A percentile compares a stretch with the other conserved stretches of the same genome.
phyloP scores from a whole-genome alignment of 1,139 yeast genomes.

The Nakaseomyces nivariensis region DNA sequence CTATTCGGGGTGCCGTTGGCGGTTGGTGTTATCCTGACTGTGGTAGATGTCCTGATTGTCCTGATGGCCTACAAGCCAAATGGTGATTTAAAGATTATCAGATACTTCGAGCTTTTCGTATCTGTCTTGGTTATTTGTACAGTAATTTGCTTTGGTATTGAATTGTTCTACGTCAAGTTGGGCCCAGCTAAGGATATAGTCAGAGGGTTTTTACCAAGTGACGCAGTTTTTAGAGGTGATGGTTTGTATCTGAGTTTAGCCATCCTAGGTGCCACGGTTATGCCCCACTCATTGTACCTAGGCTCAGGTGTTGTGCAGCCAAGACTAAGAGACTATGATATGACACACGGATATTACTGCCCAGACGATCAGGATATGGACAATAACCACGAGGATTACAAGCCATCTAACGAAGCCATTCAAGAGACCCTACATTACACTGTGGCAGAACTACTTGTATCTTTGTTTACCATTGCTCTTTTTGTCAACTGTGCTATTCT shows the following conservation, averaged over 20 bases:
- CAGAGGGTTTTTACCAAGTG: constrained; percentile 53
- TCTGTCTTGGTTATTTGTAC: constrained; percentile 53
- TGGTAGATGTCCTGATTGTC: constrained; percentile 61
- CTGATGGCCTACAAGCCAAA: constrained; percentile 63
- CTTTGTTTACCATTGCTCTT: constrained; percentile 60
- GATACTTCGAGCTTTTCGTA: constrained; percentile 59
- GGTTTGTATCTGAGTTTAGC: constrained; percentile 62
- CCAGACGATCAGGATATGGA: constrained; percentile 26
- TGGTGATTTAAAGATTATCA: constrained; percentile 55
- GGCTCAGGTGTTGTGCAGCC: constrained; percentile 75
- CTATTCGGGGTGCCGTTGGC: constrained; percentile 57
- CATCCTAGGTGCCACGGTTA: constrained; percentile 71
- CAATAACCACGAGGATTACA: constrained; percentile 35
- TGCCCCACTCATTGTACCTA: constrained; percentile 71
- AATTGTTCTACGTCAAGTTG: constrained; percentile 44
- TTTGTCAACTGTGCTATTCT: constrained; percentile 68
- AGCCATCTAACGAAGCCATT: constrained; percentile 59
- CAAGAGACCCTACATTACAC: constrained; percentile 56
- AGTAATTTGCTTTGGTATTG: constrained; percentile 54
- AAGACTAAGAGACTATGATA: constrained; percentile 55
- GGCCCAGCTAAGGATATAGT: constrained; percentile 32
- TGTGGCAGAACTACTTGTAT: constrained; percentile 52
- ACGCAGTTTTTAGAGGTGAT: constrained; percentile 44
- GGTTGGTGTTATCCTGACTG: constrained; percentile 57
- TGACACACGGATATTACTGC: constrained; percentile 36